These are phyloP conservation scores for Arthroderma uncinatum DNA, from an alignment of 2,329 filamentous ascomycete species.

Conservation along the genomic window DNA sequence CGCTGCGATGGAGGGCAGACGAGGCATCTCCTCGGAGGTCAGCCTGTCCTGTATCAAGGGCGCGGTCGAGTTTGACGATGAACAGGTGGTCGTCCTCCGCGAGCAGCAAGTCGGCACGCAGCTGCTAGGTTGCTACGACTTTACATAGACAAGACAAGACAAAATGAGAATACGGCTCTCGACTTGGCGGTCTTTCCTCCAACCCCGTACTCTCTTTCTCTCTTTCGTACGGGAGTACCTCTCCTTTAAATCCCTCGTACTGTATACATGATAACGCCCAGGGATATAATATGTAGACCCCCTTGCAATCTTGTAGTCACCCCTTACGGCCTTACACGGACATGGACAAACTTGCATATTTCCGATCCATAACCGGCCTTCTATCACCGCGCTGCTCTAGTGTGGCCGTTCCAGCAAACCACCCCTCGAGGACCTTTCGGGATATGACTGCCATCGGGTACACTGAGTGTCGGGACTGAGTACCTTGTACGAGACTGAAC, in stretches of 20 bases:
- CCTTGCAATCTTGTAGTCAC: neutral
- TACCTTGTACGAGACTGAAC: neutral
- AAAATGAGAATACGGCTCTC: too few species aligned
- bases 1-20: neutral
- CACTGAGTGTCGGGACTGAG: neutral
- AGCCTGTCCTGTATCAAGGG: constrained; percentile 37
- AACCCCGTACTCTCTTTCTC: neutral
- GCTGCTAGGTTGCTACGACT: constrained; percentile 75
- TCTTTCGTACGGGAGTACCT: neutral
- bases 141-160: constrained; percentile 44
- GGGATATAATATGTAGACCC: neutral
- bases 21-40: constrained; percentile 13
- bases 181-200: neutral
- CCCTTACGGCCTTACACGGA: neutral
- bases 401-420: neutral
- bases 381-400: neutral
- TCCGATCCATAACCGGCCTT: neutral
- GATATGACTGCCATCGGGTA: neutral
- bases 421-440: neutral
- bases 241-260: neutral
- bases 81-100: constrained; percentile 77
- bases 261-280: neutral
- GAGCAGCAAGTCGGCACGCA: constrained; percentile 57
- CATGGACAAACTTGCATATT: neutral
- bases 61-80: constrained; percentile 82